phyloP scores from a whole-genome alignment of 2,329 filamentous ascomycete genomes.

The Atkinsonella texensis region DNA sequence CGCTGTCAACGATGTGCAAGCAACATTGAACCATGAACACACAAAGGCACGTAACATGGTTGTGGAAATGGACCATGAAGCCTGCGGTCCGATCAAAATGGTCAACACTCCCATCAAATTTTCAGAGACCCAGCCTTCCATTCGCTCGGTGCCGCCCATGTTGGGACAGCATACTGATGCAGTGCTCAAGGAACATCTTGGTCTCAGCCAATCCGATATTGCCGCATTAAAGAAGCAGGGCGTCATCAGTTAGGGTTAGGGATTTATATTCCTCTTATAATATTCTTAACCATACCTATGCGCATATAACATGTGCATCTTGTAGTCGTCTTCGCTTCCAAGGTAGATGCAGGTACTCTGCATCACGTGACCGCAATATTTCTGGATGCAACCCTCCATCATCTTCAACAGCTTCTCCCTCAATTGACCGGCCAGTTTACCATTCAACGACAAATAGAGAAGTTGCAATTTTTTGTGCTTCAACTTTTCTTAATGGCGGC shows the following conservation, averaged over 20 bases:
- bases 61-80: conserved; percentile 68
- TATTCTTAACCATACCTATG: not conserved
- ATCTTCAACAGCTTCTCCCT: too few species aligned
- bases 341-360: too few species aligned
- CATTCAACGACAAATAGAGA: too few species aligned
- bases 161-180: conserved; percentile 81
- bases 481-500: too few species aligned
- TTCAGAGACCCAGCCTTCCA: conserved; percentile 65
- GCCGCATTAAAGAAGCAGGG: conserved; percentile 50
- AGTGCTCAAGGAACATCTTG: conserved; percentile 53
- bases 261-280: not conserved
- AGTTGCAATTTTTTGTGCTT: too few species aligned
- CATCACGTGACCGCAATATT: not conserved
- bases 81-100: conserved; percentile 76
- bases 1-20: conserved; percentile 85
- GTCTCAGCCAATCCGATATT: conserved; percentile 48
- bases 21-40: conserved; percentile 73
- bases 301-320: too few species aligned
- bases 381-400: too few species aligned
- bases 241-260: conserved; percentile 47
- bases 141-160: conserved; percentile 69
- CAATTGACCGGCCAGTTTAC: too few species aligned
- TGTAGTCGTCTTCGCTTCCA: too few species aligned
- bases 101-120: conserved; percentile 95
- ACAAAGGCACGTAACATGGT: conserved; percentile 83